Conservation (phyloP, 768 basidiomycete species). For the Pleurotus cornucopiae region DNA sequence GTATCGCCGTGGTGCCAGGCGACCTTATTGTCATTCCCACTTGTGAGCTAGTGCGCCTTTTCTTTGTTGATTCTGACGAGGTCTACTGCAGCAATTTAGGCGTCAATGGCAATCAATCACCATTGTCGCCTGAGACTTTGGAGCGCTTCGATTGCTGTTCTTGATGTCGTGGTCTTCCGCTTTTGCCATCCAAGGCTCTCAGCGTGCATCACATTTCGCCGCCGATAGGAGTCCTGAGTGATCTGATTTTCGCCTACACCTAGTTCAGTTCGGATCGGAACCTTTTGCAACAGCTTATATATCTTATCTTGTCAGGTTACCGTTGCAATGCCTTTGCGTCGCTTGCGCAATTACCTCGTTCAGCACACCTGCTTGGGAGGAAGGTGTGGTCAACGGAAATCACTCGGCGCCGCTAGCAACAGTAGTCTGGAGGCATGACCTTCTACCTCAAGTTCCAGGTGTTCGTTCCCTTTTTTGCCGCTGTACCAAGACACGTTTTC, state of each 20-base stretch:
- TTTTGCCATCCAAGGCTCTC: slow-evolving; percentile 44
- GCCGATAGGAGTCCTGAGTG: neutral
- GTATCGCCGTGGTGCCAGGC: slow-evolving; percentile 71
- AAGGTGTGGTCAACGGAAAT: slow-evolving; percentile 46
- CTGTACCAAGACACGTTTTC: slow-evolving; percentile 77
- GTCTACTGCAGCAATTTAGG: slow-evolving; percentile 18
- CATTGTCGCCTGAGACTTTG: slow-evolving; percentile 40
- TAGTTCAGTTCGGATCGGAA: slow-evolving; percentile 49
- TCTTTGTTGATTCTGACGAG: neutral
- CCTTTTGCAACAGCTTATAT: slow-evolving; percentile 36
- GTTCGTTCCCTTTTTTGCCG: slow-evolving; percentile 51
- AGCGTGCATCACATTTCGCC: slow-evolving; percentile 21
- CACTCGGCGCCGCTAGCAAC: slow-evolving; percentile 78
- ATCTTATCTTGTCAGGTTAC: slow-evolving; percentile 30
- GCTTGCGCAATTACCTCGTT: slow-evolving; percentile 58
- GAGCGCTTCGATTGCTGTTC: slow-evolving; percentile 48
- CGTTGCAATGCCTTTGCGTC: slow-evolving; percentile 57
- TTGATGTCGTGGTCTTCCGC: slow-evolving; percentile 49
- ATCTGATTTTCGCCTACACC: slow-evolving; percentile 51
- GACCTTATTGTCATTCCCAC: slow-evolving; percentile 81
- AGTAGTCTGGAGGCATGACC: slow-evolving; percentile 80
- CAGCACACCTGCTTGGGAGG: slow-evolving; percentile 49
- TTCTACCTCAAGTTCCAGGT: slow-evolving; percentile 72
- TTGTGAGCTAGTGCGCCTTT: slow-evolving; percentile 26
- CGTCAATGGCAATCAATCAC: too few species aligned